phyloP scores from a whole-genome alignment of 2,329 filamentous ascomycete species.

The Byssochlamys sp. region DNA sequence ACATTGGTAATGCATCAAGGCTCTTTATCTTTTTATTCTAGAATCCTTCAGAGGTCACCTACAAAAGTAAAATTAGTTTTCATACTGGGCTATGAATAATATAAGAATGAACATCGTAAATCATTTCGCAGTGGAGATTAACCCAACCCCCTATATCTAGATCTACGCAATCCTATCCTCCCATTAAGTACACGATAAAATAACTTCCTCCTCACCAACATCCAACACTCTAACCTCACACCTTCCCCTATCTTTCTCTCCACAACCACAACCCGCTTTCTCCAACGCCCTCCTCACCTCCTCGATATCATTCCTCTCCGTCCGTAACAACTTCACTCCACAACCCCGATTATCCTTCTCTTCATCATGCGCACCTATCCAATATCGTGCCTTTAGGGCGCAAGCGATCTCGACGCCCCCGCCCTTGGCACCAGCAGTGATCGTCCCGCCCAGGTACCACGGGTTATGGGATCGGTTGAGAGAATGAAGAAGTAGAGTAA shows the following conservation, averaged over 20 bases:
- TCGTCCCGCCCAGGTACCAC: constrained; percentile 45
- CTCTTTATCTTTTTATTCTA: too few species aligned
- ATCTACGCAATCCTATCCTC: not conserved
- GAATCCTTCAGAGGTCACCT: too few species aligned
- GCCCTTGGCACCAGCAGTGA: constrained; percentile 41
- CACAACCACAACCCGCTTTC: not conserved
- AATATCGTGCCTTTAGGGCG: constrained; percentile 41
- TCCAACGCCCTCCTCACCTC: constrained; percentile 27
- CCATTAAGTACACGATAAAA: not conserved
- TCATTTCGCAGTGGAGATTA: too few species aligned
- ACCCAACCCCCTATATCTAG: too few species aligned
- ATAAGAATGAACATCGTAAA: too few species aligned
- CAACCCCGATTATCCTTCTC: constrained; percentile 41
- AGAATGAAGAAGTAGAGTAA: constrained; percentile 44
- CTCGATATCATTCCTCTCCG: constrained; percentile 21
- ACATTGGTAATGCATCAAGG: too few species aligned
- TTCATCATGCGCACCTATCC: constrained; percentile 48
- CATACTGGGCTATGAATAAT: too few species aligned
- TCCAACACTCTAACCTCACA: not conserved
- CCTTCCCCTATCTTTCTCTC: constrained; percentile 12
- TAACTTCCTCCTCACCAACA: not conserved
- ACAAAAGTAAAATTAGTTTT: too few species aligned
- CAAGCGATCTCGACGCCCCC: constrained; percentile 31
- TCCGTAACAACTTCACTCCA: constrained; percentile 36
- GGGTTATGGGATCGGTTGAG: constrained; percentile 45